A percentile compares a stretch with the other conserved stretches of the same genome.
Conservation (phyloP, 306 rosid genomes). For the Senna siamea region DNA sequence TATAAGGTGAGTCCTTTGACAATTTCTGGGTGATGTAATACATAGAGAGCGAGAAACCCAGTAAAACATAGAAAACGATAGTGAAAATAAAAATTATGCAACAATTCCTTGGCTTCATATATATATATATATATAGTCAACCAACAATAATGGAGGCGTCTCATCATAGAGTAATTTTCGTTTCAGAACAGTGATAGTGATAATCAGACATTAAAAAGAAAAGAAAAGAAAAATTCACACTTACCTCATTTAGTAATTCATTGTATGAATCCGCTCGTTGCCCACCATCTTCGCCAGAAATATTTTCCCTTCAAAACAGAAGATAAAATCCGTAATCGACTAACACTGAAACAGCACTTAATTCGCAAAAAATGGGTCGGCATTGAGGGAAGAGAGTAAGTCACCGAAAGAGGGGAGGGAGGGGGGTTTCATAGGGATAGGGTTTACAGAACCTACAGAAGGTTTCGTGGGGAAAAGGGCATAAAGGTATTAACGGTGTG, state of each 20-base stretch:
- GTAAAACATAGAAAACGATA: background rate
- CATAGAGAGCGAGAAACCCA: background rate
- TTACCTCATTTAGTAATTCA: slow-evolving; percentile 4
- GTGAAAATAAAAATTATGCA: background rate
- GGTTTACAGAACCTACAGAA: slow-evolving; percentile 25
- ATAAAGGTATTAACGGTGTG: background rate
- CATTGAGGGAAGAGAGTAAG: background rate
- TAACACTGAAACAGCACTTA: background rate
- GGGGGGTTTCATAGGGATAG: background rate
- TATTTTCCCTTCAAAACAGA: background rate
- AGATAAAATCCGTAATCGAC: background rate
- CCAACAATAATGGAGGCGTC: background rate
- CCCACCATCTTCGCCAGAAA: background rate
- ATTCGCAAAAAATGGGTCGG: background rate
- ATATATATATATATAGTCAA: too few relatives aligned
- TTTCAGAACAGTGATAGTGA: too few relatives aligned
- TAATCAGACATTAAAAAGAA: too few relatives aligned
- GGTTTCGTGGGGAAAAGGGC: background rate
- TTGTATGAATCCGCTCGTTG: background rate
- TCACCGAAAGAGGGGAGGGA: background rate
- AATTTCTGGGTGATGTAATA: too few relatives aligned
- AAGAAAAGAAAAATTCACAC: background rate
- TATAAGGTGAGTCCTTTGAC: too few relatives aligned
- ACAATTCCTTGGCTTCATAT: background rate
- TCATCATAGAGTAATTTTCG: slow-evolving; percentile 3